These are phyloP conservation scores for Stephanodiscus triporus DNA, from an alignment of 108 stramenopile genomes.

Conservation along the genomic window DNA sequence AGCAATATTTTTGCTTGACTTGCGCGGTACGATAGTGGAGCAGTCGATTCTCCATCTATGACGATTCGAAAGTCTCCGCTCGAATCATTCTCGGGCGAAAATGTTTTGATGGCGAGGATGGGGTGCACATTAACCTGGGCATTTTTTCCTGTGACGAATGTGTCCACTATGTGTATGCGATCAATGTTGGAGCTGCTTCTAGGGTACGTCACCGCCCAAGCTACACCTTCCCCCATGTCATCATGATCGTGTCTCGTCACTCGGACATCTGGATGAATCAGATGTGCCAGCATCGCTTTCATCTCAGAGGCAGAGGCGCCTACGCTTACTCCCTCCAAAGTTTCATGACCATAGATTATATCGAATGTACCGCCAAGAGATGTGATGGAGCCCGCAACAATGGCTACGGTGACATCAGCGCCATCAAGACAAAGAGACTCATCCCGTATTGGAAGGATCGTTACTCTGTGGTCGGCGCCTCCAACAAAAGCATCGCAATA, in stretches of 20 bases:
- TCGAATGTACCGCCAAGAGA: slow-evolving; percentile 32
- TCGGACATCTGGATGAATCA: slow-evolving; percentile 22
- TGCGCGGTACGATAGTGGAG: slow-evolving; percentile 41
- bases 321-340: slow-evolving; percentile 15
- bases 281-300: slow-evolving; percentile 17
- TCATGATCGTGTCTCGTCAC: slow-evolving; percentile 32
- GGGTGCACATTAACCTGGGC: slow-evolving; percentile 40
- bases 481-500: slow-evolving; percentile 37
- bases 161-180: slow-evolving; percentile 30
- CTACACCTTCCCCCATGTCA: slow-evolving; percentile 31
- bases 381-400: slow-evolving; percentile 38
- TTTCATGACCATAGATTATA: slow-evolving; percentile 18
- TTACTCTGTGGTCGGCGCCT: slow-evolving; percentile 21
- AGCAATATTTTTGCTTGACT: slow-evolving; percentile 30
- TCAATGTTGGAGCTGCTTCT: slow-evolving; percentile 10
- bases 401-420: slow-evolving; percentile 23
- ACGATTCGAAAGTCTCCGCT: slow-evolving; percentile 43
- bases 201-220: slow-evolving; percentile 39
- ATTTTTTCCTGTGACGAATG: slow-evolving; percentile 38
- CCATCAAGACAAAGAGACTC: slow-evolving; percentile 44
- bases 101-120: slow-evolving; percentile 31
- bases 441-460: slow-evolving; percentile 36
- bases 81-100: slow-evolving; percentile 23
- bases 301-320: slow-evolving; percentile 37
- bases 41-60: slow-evolving; percentile 40